Evolutionary conservation across 2,329 filamentous ascomycete genomes (phyloP).

Genomic region (Exophiala oligosperma): DNA sequence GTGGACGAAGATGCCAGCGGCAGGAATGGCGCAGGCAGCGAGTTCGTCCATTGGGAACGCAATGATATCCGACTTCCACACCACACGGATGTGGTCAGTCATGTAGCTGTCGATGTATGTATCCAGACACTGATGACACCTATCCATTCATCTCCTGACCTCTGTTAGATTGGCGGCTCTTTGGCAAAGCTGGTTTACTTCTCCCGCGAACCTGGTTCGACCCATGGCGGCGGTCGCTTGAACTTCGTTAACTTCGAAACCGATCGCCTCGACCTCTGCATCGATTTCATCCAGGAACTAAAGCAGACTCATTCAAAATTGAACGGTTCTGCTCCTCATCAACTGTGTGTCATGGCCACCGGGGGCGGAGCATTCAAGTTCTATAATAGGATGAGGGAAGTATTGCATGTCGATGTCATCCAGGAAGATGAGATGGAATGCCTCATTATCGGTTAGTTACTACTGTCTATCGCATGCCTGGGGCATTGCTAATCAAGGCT

Average conservation of each 20-base stretch:
- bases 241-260: slow-evolving; percentile 98
- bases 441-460: slow-evolving; percentile 78
- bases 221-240: slow-evolving; percentile 79
- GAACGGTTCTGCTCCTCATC: slow-evolving; percentile 69
- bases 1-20: slow-evolving; percentile 72
- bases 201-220: slow-evolving; percentile 78
- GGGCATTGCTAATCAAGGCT: slow-evolving; percentile 3
- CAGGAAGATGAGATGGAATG: slow-evolving; percentile 99
- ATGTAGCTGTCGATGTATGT: slow-evolving; percentile 92
- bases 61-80: slow-evolving; percentile 96
- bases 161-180: slow-evolving; percentile 81
- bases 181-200: slow-evolving; percentile 98
- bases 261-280: slow-evolving; percentile 87
- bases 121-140: slow-evolving; percentile 4
- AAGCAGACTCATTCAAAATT: slow-evolving; percentile 77
- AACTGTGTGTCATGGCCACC: slow-evolving; percentile 90
- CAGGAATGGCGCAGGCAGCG: slow-evolving; percentile 39
- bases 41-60: slow-evolving; percentile 68
- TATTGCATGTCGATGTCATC: slow-evolving; percentile 76
- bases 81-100: slow-evolving; percentile 91
- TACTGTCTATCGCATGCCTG: neutral
- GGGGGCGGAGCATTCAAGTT: slow-evolving; percentile 96
- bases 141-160: neutral
- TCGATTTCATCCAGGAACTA: slow-evolving; percentile 84
- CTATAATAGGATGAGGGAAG: slow-evolving; percentile 84